Conservation (phyloP, 106 monocot genomes). For the Dendrobium catenatum region DNA sequence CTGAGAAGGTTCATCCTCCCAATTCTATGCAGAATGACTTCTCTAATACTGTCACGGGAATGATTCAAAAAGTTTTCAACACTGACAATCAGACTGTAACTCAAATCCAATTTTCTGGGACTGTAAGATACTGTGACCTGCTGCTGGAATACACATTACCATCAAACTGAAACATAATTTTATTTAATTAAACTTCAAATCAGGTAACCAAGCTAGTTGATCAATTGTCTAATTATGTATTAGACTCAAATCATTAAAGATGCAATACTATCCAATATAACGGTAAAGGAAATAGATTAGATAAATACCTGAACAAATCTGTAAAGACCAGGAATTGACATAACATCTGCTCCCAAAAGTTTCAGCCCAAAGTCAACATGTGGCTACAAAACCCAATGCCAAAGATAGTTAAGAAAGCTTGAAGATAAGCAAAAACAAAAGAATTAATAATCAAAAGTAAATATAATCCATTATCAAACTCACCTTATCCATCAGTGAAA, state of each 20-base stretch:
- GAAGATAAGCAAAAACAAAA: background rate
- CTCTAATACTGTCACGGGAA: too few relatives aligned
- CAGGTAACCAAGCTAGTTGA: background rate
- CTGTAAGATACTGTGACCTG: background rate
- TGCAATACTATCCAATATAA: background rate
- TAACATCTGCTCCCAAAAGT: slow-evolving; percentile 74
- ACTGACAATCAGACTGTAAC: background rate
- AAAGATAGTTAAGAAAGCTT: background rate
- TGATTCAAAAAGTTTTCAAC: too few relatives aligned
- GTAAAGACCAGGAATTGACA: slow-evolving; percentile 82
- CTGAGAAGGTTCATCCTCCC: background rate
- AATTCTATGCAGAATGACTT: background rate
- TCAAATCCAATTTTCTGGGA: background rate
- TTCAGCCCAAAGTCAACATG: slow-evolving; percentile 92
- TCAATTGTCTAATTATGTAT: background rate
- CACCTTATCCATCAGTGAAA: slow-evolving; percentile 94
- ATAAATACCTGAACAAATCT: slow-evolving; percentile 59
- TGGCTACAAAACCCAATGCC: slow-evolving; percentile 37
- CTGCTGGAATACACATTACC: background rate
- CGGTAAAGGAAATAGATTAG: background rate
- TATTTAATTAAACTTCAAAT: background rate
- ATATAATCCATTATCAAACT: background rate
- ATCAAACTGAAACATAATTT: background rate
- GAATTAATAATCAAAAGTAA: background rate
- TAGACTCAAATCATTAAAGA: background rate